A percentile compares a stretch with the other conserved stretches of the same genome.
phyloP scores from a whole-genome alignment of 225 moss, liverwort and hornwort species.

The Sphagnum tenellum region DNA sequence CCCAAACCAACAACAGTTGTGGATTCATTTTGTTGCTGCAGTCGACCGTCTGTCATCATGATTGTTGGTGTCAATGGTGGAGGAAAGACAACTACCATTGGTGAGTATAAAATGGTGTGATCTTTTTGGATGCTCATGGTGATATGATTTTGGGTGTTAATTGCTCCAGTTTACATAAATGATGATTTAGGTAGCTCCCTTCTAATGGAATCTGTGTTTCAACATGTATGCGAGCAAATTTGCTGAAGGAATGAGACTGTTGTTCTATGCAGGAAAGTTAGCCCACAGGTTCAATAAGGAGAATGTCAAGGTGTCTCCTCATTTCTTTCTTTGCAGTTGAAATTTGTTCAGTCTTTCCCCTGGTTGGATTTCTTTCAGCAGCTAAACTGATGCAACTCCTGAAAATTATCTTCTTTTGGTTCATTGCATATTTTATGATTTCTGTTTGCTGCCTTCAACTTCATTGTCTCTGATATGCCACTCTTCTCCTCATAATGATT shows the following conservation, averaged over 20 bases:
- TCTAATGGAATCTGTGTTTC: no score
- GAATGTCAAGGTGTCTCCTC: slow-evolving; percentile 54
- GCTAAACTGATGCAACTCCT: no score
- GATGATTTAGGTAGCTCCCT: no score
- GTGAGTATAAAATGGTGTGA: slow-evolving; percentile 22
- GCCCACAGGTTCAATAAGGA: slow-evolving; percentile 89
- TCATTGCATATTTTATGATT: neutral
- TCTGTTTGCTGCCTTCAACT: slow-evolving; percentile 1
- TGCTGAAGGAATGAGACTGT: slow-evolving; percentile 3
- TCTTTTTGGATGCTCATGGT: neutral
- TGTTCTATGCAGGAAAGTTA: slow-evolving; percentile 66
- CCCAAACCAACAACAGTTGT: no score
- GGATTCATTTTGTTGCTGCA: slow-evolving; percentile 22
- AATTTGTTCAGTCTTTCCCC: neutral
- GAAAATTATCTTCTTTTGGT: neutral
- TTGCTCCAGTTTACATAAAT: no score
- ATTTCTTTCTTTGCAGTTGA: neutral
- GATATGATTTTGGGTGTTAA: neutral
- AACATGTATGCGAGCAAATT: no score
- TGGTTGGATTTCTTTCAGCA: neutral
- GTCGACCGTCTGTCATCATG: slow-evolving; percentile 82
- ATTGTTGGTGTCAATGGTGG: slow-evolving; percentile 97
- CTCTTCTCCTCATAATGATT: no score
- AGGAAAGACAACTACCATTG: slow-evolving; percentile 94
- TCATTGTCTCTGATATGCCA: neutral